Evolutionary conservation across 2,329 filamentous ascomycete genomes (phyloP), one percentile per base, ranked within the genome.

Genomic region (Ustilaginoidea virens): DNA sequence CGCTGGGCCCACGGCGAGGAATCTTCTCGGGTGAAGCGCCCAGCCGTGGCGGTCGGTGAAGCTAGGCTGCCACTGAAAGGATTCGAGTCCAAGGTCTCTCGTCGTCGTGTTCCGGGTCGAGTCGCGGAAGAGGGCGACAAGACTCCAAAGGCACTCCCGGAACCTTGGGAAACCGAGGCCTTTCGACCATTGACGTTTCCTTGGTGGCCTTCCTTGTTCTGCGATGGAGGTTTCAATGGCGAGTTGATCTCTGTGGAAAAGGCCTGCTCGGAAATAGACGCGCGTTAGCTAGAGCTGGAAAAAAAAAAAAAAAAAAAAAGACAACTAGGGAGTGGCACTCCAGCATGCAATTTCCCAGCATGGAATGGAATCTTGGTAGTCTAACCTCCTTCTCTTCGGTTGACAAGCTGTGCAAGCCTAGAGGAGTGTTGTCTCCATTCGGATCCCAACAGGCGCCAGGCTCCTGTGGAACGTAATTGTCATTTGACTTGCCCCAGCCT

Each of bases 401-500:
- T 2, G 66, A 61, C 70, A 92, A 73, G 24, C 80, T 74, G 36
- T 71, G 64, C 38, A 93, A 51, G 17, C 73, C 74, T 38, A 94
- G 61, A 5, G 86, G 83, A 38, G 70, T 66, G 25, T 73, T 64
- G 30, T 67, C 66, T 15, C 80, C 83, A 34, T 67, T 66, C 33
- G 68, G 56, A 46, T 92, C 81, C 90, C 87, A 98, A 52, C 86
- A 96, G 23, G 87, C 71, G 37, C 90, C 83, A n/a, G 86, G 81
- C 25, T 87, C 85, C 45, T 80, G 72, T 33, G 74, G 74, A 37
- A 67, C 61, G 37, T 83, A 78, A 34, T 67, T 68, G 39, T 94
- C 85, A 33, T 70, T 69, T 40, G 63, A 66, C 51, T 86, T 83
- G 29, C 80, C 80, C 83, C 83, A 92, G 30, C 70, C 68, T 50